Evolutionary conservation across 2,329 filamentous ascomycete species (phyloP).

Genomic region (Nigrospora oryzae): DNA sequence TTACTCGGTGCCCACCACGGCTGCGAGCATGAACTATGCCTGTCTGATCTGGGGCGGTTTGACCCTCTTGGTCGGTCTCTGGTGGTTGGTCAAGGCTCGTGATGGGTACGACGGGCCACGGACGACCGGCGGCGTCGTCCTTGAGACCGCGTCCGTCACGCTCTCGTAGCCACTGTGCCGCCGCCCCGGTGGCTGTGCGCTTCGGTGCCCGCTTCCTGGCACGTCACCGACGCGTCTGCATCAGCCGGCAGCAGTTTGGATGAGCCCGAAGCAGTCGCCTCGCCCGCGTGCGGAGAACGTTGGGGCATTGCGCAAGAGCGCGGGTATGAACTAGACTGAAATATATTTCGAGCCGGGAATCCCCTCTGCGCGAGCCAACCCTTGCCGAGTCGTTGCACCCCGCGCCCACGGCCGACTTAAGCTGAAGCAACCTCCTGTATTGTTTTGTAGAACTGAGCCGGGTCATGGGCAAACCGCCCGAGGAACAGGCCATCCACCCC

Average conservation of each 20-base stretch:
- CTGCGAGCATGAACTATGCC: slow-evolving; percentile 44
- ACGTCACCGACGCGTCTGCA: too few relatives aligned
- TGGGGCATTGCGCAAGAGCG: too few relatives aligned
- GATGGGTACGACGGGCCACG: slow-evolving; percentile 1
- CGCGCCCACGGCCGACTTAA: slow-evolving; percentile 6
- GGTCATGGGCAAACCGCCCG: slow-evolving; percentile 73
- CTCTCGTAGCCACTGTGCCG: too few relatives aligned
- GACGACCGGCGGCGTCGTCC: slow-evolving; percentile 1
- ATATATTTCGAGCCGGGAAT: too few relatives aligned
- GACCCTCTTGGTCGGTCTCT: slow-evolving; percentile 26
- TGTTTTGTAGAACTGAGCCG: slow-evolving; percentile 62
- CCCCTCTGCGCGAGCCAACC: too few relatives aligned
- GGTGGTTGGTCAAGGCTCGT: slow-evolving; percentile 25
- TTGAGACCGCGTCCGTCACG: neutral
- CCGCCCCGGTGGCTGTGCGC: too few relatives aligned
- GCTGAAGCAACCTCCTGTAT: slow-evolving; percentile 58
- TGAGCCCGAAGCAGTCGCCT: too few relatives aligned
- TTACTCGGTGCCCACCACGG: slow-evolving; percentile 32
- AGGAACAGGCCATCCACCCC: slow-evolving; percentile 75
- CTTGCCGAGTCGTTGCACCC: too few relatives aligned
- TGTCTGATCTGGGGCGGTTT: slow-evolving; percentile 34
- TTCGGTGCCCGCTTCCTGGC: too few relatives aligned
- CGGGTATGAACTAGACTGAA: too few relatives aligned
- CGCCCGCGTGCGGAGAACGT: too few relatives aligned
- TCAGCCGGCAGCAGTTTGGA: too few relatives aligned